Evolutionary conservation across 1,284 basidiomycete species (phyloP).

Genomic region (Cutaneotrichosporon spelunceum): DNA sequence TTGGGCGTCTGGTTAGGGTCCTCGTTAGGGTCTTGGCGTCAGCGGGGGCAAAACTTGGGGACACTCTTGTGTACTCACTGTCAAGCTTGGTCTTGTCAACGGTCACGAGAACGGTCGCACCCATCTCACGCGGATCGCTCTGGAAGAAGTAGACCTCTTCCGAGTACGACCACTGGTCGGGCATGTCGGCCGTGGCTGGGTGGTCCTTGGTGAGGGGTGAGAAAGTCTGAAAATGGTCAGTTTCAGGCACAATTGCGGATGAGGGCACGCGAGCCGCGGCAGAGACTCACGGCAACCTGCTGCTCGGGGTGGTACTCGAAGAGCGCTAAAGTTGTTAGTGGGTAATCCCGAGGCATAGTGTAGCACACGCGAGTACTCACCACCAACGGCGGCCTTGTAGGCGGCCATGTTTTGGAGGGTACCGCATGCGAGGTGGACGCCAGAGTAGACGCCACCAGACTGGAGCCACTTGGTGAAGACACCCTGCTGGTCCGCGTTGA

Average conservation of each 20-base stretch:
- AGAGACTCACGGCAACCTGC: conserved; percentile 52
- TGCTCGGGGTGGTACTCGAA: conserved; percentile 73
- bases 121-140: conserved; percentile 65
- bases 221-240: conserved; percentile 58
- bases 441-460: conserved; percentile 49
- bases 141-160: conserved; percentile 67
- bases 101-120: conserved; percentile 64
- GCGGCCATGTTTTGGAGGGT: conserved; percentile 65
- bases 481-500: conserved; percentile 60
- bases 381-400: conserved; percentile 58
- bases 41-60: neutral
- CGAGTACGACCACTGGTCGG: conserved; percentile 59
- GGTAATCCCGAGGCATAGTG: neutral
- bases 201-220: conserved; percentile 62
- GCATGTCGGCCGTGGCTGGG: conserved; percentile 65
- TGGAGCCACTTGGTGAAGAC: conserved; percentile 66
- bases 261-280: neutral
- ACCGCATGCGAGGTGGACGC: conserved; percentile 62
- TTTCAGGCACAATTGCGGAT: neutral
- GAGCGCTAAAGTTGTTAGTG: conserved; percentile 51
- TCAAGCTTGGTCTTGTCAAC: conserved; percentile 66
- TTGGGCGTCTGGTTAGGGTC: neutral
- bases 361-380: conserved; percentile 22
- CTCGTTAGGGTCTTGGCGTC: conserved; percentile 7
- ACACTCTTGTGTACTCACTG: conserved; percentile 51